Base-by-base conservation (phyloP, 306 rosid genomes). In the Castanea sativa region DNA sequence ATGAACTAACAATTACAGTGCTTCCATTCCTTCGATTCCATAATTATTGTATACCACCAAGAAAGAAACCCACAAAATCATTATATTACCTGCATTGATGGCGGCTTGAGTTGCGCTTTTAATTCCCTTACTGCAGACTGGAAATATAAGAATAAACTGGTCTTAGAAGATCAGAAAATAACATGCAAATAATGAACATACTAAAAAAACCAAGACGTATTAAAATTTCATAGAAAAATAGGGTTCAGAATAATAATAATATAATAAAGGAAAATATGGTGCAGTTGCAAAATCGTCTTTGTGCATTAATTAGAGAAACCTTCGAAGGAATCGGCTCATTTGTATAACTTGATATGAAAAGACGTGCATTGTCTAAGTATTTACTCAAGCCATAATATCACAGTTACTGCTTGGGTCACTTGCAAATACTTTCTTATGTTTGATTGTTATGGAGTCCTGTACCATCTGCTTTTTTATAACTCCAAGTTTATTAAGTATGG, bases 121-220 rank as follows among this genome's bases (percentile, higher is more conserved):
- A 94, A 87, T 67, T 94, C 98, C 78, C 93, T 87, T 3, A 94
- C 94, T 71, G 97, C 97, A 85, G 94, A 89, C 97, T 94, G 88
- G 70, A 84, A 74, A 82, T 80, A 27, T 33, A 78, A 73, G 59
- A 80, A 83, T 16, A 29, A 30, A 68, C 73, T 61, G 74, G 63
- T 33, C 65, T 64, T 63, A 81, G 65, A 4, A 55, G 68, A 70
- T 29, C 41, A 30, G 8, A 71, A 1, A 16, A 56, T 43, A 52
- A 29, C 43, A 76, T 55, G 29, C 58, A 73, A 56, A 80, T 27
- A 49, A 76, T 49, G 10, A 49, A 71, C 55, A 74, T 29, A 73
- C 20, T 29, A 18, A 73, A 35, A 76, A 53, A 77, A 67, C 69
- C 67, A 41, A 27, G 67, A 52, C n/a, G 79, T 32, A 30, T 32